Conservation (phyloP, 352 stramenopile species). For the Aphanomyces stellatus region DNA sequence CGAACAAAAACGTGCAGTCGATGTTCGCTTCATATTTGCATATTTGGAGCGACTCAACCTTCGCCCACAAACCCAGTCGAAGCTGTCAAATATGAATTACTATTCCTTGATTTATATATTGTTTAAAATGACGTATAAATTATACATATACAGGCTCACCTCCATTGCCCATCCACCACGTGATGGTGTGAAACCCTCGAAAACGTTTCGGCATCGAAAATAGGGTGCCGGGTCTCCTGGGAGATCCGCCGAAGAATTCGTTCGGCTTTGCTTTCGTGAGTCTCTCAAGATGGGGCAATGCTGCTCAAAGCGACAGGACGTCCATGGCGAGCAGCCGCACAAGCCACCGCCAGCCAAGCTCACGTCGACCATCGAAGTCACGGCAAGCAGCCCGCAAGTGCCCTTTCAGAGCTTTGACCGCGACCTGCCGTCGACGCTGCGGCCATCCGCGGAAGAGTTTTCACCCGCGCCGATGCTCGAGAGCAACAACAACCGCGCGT, state of each 20-base stretch:
- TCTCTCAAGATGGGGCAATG: slow-evolving; percentile 15
- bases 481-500: neutral
- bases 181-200: neutral
- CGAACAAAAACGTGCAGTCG: no score
- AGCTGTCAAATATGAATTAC: neutral
- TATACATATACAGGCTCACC: no score
- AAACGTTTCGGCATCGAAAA: neutral
- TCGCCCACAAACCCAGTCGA: no score
- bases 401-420: neutral
- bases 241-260: neutral
- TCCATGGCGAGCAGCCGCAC: neutral
- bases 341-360: neutral
- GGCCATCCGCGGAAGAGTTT: neutral
- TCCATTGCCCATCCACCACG: no score
- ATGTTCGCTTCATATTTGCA: no score
- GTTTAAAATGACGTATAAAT: neutral
- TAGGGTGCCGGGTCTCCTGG: neutral
- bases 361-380: neutral
- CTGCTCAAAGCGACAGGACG: slow-evolving; percentile 8
- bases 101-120: neutral
- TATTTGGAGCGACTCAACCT: no score
- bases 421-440: neutral
- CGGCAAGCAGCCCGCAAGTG: neutral
- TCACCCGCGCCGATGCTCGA: neutral
- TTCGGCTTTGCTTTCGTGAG: neutral